Percentiles rank a stretch among this genome's conserved stretches.
These are phyloP conservation scores for Micromonas commoda DNA, from an alignment of 139 green algal species.

Conservation along the genomic window DNA sequence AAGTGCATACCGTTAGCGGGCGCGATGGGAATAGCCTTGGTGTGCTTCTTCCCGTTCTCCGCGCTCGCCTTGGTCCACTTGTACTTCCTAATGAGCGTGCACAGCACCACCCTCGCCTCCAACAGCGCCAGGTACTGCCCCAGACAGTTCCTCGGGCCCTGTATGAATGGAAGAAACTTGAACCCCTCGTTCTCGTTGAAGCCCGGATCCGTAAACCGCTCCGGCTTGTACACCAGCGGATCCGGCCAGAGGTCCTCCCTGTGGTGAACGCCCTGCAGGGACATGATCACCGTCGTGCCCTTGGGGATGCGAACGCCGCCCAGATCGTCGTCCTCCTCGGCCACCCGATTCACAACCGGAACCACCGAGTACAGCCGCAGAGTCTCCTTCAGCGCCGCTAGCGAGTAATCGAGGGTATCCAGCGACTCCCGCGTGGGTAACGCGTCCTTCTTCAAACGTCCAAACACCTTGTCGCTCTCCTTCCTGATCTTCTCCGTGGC, in stretches of 20 bases:
- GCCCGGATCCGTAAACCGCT: constrained; percentile 75
- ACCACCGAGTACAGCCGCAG: constrained; percentile 82
- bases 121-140: constrained; percentile 62
- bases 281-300: constrained; percentile 32
- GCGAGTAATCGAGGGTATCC: constrained; percentile 68
- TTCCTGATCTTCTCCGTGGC: constrained; percentile 37
- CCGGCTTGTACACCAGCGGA: constrained; percentile 62
- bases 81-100: constrained; percentile 65
- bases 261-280: constrained; percentile 66
- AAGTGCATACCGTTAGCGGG: constrained; percentile 64
- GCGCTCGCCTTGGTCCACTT: constrained; percentile 50
- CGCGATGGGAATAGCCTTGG: constrained; percentile 68
- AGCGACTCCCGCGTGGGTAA: constrained; percentile 46
- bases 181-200: constrained; percentile 77
- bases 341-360: constrained; percentile 74
- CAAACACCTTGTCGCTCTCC: constrained; percentile 53
- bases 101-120: constrained; percentile 80
- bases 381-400: constrained; percentile 75
- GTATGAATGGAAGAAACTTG: constrained; percentile 88
- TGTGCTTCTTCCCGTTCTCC: constrained; percentile 39
- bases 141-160: constrained; percentile 86
- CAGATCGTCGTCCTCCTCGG: constrained; percentile 59
- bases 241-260: constrained; percentile 55
- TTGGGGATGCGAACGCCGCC: constrained; percentile 41
- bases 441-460: constrained; percentile 7